These are phyloP conservation scores for Colletotrichum sp. DNA, from an alignment of 2,329 filamentous ascomycete species.

Conservation along the genomic window DNA sequence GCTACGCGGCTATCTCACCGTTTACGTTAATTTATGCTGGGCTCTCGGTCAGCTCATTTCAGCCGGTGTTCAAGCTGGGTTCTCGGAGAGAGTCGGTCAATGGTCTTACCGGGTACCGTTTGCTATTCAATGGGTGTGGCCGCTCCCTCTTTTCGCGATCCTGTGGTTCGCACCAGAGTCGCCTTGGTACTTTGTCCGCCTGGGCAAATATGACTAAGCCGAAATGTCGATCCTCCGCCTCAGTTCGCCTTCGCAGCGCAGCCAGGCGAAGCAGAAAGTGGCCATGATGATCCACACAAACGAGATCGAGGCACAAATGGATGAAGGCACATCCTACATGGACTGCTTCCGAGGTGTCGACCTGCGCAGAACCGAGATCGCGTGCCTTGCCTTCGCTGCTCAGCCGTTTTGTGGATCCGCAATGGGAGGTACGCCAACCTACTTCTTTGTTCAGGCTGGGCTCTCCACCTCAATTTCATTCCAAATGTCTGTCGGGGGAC, in stretches of 20 bases:
- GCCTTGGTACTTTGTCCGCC: background rate
- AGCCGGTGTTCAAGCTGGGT: constrained; percentile 36
- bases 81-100: constrained; percentile 18
- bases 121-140: constrained; percentile 29
- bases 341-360: constrained; percentile 50
- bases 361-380: constrained; percentile 42
- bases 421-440: constrained; percentile 30
- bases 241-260: background rate
- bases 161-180: constrained; percentile 11
- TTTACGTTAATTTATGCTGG: background rate
- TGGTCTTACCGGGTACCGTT: constrained; percentile 31
- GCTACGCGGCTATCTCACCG: constrained; percentile 43
- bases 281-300: constrained; percentile 25
- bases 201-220: background rate
- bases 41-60: background rate
- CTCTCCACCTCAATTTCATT: constrained; percentile 29
- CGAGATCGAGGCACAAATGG: constrained; percentile 27
- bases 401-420: constrained; percentile 35
- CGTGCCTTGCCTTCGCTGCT: constrained; percentile 35
- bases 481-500: constrained; percentile 30
- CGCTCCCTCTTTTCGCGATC: constrained; percentile 13
- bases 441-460: constrained; percentile 40
- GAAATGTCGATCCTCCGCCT: background rate
- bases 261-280: constrained; percentile 8
- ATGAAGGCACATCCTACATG: constrained; percentile 41